Evolutionary conservation across 495 filamentous ascomycete genomes (phyloP), one percentile per base, ranked within the genome.

Genomic region (Rhypophila decipiens): DNA sequence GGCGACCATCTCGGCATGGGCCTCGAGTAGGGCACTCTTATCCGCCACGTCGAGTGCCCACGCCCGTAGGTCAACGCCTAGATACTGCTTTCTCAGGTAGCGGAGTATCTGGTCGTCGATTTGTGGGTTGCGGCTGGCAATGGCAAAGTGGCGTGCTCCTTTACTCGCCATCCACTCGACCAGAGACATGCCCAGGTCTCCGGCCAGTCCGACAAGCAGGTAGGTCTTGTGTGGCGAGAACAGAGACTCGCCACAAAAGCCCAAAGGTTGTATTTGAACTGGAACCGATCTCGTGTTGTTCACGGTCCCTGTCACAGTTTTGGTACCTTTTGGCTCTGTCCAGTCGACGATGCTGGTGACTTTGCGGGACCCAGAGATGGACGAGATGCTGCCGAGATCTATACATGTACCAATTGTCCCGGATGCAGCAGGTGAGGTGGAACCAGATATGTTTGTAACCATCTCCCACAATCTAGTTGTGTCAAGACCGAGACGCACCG

Each of bases 111-210:
- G 35, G 15, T 37, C 5, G 35, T 15, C 18, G 15, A 37, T 37
- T 15, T 37, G 35, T 5, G 77, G 76, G 3, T 55, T 63, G 2
- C 78, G 70, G 39, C 74, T 81, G 0, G 73, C 66, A 3, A 80
- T 40, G 17, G 63, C 65, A 15, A 82, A 53, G 42, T 69, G 63
- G 5, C 58, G 39, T 11, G 78, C 77, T 0, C 78, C 78, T 40
- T 70, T 62, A 0, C 35, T 8, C 1, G 67, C 59, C 77, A 83
- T 79, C 74, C 73, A 83, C 12, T 69, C 47, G 44, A 69, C 73
- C 0, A 82, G 52, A 0, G 77, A 75, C 13, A 58, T 51, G 10
- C 76, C 79, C 4, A 81, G 55, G 4, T 60, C 60, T 7, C 74
- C 70, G 11, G 66, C 70, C 1, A 79, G 50, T 2, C 79, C 79